A percentile compares a stretch with the other conserved stretches of the same genome.
These are phyloP conservation scores for Termitomyces bulborhizus DNA, from an alignment of 768 basidiomycete species.

Conservation along the genomic window DNA sequence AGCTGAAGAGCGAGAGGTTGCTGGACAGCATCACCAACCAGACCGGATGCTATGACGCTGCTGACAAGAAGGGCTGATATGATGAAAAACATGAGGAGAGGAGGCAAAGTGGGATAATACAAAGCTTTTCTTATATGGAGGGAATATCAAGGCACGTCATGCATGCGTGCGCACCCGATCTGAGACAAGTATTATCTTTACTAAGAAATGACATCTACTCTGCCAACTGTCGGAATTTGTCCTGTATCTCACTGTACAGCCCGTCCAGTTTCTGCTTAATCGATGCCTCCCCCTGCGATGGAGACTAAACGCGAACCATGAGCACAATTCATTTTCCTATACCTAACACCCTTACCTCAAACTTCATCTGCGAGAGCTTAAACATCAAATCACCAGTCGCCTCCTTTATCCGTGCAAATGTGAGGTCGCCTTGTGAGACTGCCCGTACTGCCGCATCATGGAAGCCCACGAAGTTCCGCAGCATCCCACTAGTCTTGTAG, in stretches of 20 bases:
- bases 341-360: slow-evolving; percentile 58
- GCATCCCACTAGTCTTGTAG: slow-evolving; percentile 97
- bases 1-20: not conserved
- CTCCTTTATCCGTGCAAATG: slow-evolving; percentile 86
- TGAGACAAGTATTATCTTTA: slow-evolving; percentile 6
- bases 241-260: slow-evolving; percentile 81
- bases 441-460: slow-evolving; percentile 87
- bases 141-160: slow-evolving; percentile 1
- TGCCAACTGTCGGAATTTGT: slow-evolving; percentile 84
- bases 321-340: not conserved
- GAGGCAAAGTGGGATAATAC: not conserved
- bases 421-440: slow-evolving; percentile 76
- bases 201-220: slow-evolving; percentile 36
- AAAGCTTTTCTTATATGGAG: not conserved
- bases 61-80: not conserved
- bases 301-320: slow-evolving; percentile 47
- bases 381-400: slow-evolving; percentile 84
- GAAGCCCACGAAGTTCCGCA: slow-evolving; percentile 91
- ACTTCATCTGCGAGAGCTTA: slow-evolving; percentile 99
- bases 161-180: slow-evolving; percentile 2
- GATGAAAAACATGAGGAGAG: slow-evolving; percentile 3
- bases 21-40: not conserved
- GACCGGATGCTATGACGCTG: not conserved
- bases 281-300: slow-evolving; percentile 82
- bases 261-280: slow-evolving; percentile 80